Evolutionary conservation across 1,139 yeast genomes (phyloP).

Genomic region (Saccharomyces hybrid): DNA sequence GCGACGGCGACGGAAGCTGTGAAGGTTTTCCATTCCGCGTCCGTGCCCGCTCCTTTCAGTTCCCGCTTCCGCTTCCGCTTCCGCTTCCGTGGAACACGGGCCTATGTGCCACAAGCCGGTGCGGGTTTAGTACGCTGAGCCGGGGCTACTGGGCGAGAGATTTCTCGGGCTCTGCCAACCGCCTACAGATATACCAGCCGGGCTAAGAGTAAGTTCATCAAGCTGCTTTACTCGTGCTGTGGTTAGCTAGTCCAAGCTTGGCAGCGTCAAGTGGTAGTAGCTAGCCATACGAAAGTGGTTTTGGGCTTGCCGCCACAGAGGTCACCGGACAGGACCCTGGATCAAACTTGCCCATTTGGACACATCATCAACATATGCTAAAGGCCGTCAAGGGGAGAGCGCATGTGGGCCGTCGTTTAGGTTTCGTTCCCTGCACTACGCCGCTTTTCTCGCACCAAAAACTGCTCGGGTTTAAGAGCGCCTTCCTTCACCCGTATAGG

Average conservation of each 20-base stretch:
- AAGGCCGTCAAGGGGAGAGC: background rate
- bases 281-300: background rate
- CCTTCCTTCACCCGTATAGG: background rate
- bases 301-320: background rate
- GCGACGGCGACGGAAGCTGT: background rate
- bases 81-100: background rate
- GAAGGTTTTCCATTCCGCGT: background rate
- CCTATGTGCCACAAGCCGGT: background rate
- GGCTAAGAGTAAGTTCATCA: background rate
- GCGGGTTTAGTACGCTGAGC: background rate
- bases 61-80: background rate
- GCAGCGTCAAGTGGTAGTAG: background rate
- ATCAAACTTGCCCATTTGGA: background rate
- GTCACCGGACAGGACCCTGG: background rate
- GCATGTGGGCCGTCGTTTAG: background rate
- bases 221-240: background rate
- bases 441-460: background rate
- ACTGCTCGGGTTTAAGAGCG: background rate
- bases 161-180: background rate
- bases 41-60: background rate
- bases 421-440: background rate
- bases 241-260: background rate
- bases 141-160: background rate
- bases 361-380: no score
- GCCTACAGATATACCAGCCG: background rate